These are phyloP conservation scores for Taiwanofungus camphoratus DNA, from an alignment of 1,284 basidiomycete species.

Conservation along the genomic window DNA sequence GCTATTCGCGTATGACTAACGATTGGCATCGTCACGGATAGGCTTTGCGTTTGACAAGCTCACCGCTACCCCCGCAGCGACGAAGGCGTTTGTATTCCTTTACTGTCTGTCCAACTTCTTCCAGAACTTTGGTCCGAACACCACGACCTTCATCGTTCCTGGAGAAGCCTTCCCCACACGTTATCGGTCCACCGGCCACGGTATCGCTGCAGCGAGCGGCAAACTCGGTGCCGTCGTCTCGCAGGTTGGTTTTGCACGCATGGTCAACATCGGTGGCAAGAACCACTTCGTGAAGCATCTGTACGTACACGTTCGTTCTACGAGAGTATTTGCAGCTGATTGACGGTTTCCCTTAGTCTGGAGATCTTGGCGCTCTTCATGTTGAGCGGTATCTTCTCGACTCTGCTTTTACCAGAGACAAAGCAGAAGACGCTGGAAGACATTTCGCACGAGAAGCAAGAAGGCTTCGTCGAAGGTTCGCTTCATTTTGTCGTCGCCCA, in stretches of 20 bases:
- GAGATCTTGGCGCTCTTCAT: conserved; percentile 55
- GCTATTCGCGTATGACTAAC: too few species aligned
- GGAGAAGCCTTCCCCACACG: conserved; percentile 86
- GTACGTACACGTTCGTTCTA: conserved; percentile 32
- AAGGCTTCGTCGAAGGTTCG: conserved; percentile 34
- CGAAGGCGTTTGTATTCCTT: conserved; percentile 69
- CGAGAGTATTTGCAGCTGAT: not conserved
- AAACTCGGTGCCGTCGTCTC: conserved; percentile 83
- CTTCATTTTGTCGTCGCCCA: not conserved
- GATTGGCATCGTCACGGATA: conserved; percentile 28
- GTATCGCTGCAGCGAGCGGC: conserved; percentile 79
- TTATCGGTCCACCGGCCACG: conserved; percentile 79
- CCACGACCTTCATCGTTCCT: conserved; percentile 79
- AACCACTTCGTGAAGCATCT: conserved; percentile 59
- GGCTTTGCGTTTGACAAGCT: conserved; percentile 73
- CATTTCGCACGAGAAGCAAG: conserved; percentile 46
- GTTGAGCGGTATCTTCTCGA: conserved; percentile 54
- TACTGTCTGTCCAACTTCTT: conserved; percentile 75
- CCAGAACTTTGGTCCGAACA: conserved; percentile 78
- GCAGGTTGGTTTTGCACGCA: conserved; percentile 71
- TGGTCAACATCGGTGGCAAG: conserved; percentile 63
- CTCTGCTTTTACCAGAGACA: conserved; percentile 58
- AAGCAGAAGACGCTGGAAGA: conserved; percentile 53
- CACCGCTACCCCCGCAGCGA: conserved; percentile 42
- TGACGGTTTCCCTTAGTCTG: conserved; percentile 25